phyloP scores from a whole-genome alignment of 768 basidiomycete species.

The Coprinopsis marcescibilis region DNA sequence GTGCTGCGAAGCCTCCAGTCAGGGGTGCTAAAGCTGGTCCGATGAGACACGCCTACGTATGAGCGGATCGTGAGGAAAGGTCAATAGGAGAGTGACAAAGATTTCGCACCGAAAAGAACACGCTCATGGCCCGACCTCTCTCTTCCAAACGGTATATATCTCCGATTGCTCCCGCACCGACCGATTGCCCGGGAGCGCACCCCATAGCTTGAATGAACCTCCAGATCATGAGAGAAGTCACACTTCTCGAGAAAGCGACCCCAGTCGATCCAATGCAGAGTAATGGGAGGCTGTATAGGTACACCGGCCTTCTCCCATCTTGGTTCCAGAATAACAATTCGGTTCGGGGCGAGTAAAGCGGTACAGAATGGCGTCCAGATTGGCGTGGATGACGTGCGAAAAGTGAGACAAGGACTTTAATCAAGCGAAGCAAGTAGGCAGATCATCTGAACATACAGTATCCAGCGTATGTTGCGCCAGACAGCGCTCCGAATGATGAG shows the following conservation, averaged over 20 bases:
- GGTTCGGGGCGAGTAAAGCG: no score
- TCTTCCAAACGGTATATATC: constrained; percentile 66
- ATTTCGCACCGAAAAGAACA: constrained; percentile 45
- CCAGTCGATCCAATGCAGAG: constrained; percentile 55
- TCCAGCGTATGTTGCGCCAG: constrained; percentile 31
- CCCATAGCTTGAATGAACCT: constrained; percentile 65
- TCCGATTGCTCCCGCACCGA: constrained; percentile 55
- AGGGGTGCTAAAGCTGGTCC: constrained; percentile 61
- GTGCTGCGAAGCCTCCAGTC: constrained; percentile 47
- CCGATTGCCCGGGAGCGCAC: constrained; percentile 47
- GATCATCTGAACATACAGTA: constrained; percentile 24
- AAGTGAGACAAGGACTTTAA: neutral
- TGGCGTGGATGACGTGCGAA: no score
- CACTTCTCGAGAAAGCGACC: constrained; percentile 39
- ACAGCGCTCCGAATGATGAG: constrained; percentile 26
- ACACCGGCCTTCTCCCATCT: constrained; percentile 66
- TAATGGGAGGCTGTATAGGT: constrained; percentile 54
- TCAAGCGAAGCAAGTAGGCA: neutral
- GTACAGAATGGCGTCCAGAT: no score
- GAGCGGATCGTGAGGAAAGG: neutral
- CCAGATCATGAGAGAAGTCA: constrained; percentile 49
- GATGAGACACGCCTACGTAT: constrained; percentile 40
- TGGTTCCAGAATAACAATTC: neutral
- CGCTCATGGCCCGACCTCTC: constrained; percentile 52
- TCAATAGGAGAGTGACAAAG: neutral